Base-by-base conservation (phyloP, 2,329 filamentous ascomycete species). In the Scedosporium boydii region DNA sequence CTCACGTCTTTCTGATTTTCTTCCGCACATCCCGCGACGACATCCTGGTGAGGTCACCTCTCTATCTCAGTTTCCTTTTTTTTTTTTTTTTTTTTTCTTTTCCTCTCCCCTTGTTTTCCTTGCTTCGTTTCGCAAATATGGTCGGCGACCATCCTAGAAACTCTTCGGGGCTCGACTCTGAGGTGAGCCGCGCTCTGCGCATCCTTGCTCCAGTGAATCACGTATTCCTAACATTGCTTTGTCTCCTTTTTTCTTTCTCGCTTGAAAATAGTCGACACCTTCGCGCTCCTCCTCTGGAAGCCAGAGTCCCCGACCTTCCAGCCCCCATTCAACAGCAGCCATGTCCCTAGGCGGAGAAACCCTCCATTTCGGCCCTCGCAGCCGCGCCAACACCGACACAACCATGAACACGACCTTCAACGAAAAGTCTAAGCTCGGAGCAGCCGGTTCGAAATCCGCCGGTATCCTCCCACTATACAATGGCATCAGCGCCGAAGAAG, bases 351-450 rank as follows among this genome's bases (percentile, higher is more conserved):
- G 51, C 21, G 51, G 51, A 55, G 51, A 55, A 16, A 55, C 51
- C 51, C 51, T 55, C 51, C 18, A 55, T n/a, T 23, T 55, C 12
- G 51, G 51, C 51, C 51, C 51, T 16, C 42, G 59, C 21, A 60
- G 59, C 44, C 59, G 59, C 23, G 59, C 59, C 59, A 60, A 53
- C 26, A 60, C 59, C 23, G 59, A 60, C 42, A 60, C 59, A 3
- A 60, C 59, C 4, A 21, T 38, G 23, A 53, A 34, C 14, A 18
- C 23, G 14, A 53, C 59, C 42, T 27, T 41, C 21, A 51, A n/a
- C 41, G 21, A 29, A 18, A 23, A 21, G 18, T 23, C 26, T 14
- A 18, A 46, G 27, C 42, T 51, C 42, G 23, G 44, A 23, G 56
- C 12, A 42, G 26, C 44, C 26, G 21, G 38, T 12, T 16, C 42